Base-by-base conservation (phyloP, 73 alveolate genomes). In the Uronychia setigera region DNA sequence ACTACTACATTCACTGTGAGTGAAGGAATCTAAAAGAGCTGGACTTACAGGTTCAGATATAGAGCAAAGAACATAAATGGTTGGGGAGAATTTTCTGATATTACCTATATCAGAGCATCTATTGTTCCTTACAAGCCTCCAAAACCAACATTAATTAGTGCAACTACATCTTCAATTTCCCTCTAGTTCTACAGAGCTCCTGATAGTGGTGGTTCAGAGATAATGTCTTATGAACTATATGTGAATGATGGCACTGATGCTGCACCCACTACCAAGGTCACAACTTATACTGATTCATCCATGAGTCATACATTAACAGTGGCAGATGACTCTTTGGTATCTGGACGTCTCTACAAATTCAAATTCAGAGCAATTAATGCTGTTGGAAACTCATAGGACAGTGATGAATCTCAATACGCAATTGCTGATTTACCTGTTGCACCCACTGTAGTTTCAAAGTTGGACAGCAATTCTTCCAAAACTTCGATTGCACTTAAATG, bases 41-140 rank as follows among this genome's bases (percentile, higher is more conserved):
- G 35, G 26, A 35, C 29, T 27, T 90, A 85, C 35, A 79, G 89
- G 85, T 87, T 76, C 0, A 59, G 95, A 26, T 90, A 85, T 60
- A 90, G 95, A 90, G 95, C 92, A 31, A 29, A 58, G 78, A 90
- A 90, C 82, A 74, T 80, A 79, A 90, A 90, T 77, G 95, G 95
- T 26, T 90, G 95, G 95, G 95, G 95, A 32, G 84, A 35, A 0
- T 85, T 80, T 83, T 59, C 87, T 75, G 95, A 78, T 27, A 31
- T 86, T 30, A 83, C 87, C 77, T 86, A 85, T 57, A 76, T 90
- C 79, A 80, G 74, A 58, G 92, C 95, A 32, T 92, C 95, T 33
- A 60, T 84, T 14, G 76, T 29, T 27, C 95, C 95, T 19, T 34
- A 78, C 19, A 85, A 0, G 29, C 95, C 95, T 30, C 81, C 74